These are phyloP conservation scores for Lotmaria passim DNA, from an alignment of 208 protist genomes.

Conservation along the genomic window DNA sequence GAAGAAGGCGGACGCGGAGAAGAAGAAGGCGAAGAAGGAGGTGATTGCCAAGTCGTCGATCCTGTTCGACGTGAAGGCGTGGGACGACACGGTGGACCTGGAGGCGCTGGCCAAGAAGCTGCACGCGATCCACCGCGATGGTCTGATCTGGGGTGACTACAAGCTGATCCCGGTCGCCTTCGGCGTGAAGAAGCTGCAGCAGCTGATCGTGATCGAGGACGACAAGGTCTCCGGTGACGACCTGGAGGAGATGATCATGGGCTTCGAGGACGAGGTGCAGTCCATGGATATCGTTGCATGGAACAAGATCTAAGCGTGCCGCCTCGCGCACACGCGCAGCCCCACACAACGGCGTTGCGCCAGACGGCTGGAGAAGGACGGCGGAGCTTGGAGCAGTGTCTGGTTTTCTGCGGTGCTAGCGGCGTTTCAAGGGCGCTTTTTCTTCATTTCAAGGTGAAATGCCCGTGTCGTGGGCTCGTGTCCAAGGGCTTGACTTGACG, in stretches of 20 bases:
- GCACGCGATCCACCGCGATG: constrained; percentile 77
- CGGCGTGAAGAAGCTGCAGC: constrained; percentile 95
- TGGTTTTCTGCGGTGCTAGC: no score
- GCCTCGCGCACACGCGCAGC: not conserved
- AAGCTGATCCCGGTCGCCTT: constrained; percentile 93
- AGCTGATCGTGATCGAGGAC: constrained; percentile 93
- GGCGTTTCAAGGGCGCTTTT: no score
- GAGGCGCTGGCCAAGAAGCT: constrained; percentile 82
- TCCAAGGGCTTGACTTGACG: no score
- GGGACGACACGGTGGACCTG: constrained; percentile 91
- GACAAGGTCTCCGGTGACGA: constrained; percentile 94
- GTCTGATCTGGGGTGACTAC: constrained; percentile 88
- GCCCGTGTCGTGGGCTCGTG: no score
- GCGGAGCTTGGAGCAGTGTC: no score
- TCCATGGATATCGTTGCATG: constrained; percentile 95
- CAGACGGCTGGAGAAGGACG: no score
- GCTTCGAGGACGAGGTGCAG: constrained; percentile 95
- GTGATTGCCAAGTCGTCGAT: constrained; percentile 88
- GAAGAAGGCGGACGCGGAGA: constrained; percentile 66
- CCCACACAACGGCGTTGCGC: no score
- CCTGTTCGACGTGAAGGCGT: constrained; percentile 92
- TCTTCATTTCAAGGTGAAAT: no score
- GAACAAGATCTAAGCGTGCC: constrained; percentile 96
- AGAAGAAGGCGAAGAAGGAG: constrained; percentile 78
- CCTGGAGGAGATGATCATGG: constrained; percentile 92